A percentile compares a stretch with the other conserved stretches of the same genome.
These are phyloP conservation scores for Coemansia sp. DNA, from an alignment of 192 early-diverging fungal species.

Conservation along the genomic window DNA sequence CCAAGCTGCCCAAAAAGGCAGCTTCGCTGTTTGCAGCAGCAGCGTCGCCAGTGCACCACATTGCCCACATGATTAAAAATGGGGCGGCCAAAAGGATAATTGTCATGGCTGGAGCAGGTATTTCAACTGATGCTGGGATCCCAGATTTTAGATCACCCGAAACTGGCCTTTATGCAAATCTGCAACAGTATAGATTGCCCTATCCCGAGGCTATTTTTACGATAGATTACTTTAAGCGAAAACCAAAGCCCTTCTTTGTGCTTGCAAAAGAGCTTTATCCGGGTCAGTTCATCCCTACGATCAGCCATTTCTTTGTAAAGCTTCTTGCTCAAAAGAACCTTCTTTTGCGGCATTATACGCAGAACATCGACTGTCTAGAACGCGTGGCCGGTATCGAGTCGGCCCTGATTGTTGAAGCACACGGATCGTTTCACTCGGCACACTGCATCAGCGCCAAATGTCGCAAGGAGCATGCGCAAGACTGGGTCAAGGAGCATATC, in stretches of 20 bases:
- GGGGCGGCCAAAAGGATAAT: slow-evolving; percentile 58
- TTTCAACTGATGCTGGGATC: slow-evolving; percentile 71
- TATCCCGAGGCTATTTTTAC: slow-evolving; percentile 95
- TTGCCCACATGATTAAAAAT: slow-evolving; percentile 19
- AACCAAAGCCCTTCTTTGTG: slow-evolving; percentile 84
- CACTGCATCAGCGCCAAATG: slow-evolving; percentile 62
- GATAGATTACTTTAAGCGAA: slow-evolving; percentile 80
- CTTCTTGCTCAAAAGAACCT: slow-evolving; percentile 69
- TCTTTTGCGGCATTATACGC: slow-evolving; percentile 84
- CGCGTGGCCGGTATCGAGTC: slow-evolving; percentile 72
- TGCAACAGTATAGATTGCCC: slow-evolving; percentile 84
- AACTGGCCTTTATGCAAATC: slow-evolving; percentile 90
- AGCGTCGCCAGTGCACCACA: slow-evolving; percentile 28
- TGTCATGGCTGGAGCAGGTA: slow-evolving; percentile 91
- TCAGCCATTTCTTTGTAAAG: slow-evolving; percentile 83
- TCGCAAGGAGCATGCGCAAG: slow-evolving; percentile 36
- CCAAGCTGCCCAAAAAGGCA: slow-evolving; percentile 10
- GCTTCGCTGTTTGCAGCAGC: slow-evolving; percentile 16
- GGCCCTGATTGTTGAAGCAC: slow-evolving; percentile 82
- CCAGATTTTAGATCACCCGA: slow-evolving; percentile 92
- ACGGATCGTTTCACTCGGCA: slow-evolving; percentile 86
- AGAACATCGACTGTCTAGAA: slow-evolving; percentile 97
- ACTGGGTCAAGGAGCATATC: slow-evolving; percentile 56
- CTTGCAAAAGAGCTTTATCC: slow-evolving; percentile 91
- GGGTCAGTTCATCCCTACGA: slow-evolving; percentile 72